phyloP scores from a whole-genome alignment of 371 early-diverging fungal species.

The Mortierella sp. region DNA sequence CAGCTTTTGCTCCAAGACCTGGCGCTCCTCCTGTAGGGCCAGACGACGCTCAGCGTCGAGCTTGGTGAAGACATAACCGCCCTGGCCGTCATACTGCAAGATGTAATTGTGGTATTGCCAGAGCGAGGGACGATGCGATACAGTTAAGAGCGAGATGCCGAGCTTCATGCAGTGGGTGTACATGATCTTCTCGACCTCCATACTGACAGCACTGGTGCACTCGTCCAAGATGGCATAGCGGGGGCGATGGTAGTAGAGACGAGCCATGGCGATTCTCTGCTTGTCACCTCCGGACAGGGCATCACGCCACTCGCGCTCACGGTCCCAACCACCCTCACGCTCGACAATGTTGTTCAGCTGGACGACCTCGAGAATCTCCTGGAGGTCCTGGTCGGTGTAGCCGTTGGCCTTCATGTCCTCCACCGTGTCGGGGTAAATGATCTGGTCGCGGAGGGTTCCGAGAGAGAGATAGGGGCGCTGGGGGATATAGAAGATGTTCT shows the following conservation, averaged over 20 bases:
- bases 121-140: slow-evolving; percentile 89
- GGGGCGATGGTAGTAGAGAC: slow-evolving; percentile 92
- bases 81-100: slow-evolving; percentile 91
- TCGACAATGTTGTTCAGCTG: slow-evolving; percentile 84
- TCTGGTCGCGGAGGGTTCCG: slow-evolving; percentile 96
- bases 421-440: slow-evolving; percentile 87
- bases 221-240: slow-evolving; percentile 92
- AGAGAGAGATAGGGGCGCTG: slow-evolving; percentile 95
- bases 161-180: slow-evolving; percentile 88
- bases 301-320: slow-evolving; percentile 88
- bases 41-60: slow-evolving; percentile 91
- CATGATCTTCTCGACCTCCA: slow-evolving; percentile 92
- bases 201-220: slow-evolving; percentile 92
- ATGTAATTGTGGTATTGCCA: slow-evolving; percentile 91
- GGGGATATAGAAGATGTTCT: slow-evolving; percentile 96
- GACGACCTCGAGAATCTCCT: slow-evolving; percentile 81
- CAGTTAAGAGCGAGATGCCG: slow-evolving; percentile 90
- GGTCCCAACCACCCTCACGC: slow-evolving; percentile 92
- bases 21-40: slow-evolving; percentile 82
- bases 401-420: slow-evolving; percentile 75
- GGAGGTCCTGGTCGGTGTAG: slow-evolving; percentile 76
- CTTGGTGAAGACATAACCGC: slow-evolving; percentile 87
- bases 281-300: slow-evolving; percentile 90
- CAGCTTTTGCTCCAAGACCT: slow-evolving; percentile 78
- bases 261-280: slow-evolving; percentile 92